Percentiles rank a stretch among this genome's conserved stretches.
Conservation (phyloP, 441 rosid species). For the Croton laevigatus region DNA sequence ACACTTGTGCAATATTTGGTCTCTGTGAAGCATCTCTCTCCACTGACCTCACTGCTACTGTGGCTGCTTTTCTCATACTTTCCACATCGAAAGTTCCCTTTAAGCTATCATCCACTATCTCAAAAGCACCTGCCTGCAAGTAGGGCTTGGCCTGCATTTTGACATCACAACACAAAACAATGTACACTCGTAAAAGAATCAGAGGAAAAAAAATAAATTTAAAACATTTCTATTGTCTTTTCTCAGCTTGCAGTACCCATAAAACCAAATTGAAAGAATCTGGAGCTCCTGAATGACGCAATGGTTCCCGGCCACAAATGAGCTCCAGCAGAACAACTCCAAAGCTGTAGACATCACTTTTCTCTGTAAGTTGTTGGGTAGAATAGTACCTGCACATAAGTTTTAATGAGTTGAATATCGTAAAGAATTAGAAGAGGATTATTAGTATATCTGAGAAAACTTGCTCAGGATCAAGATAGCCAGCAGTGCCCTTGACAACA, state of each 20-base stretch:
- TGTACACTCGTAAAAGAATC: background rate
- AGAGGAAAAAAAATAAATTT: background rate
- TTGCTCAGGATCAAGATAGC: constrained; percentile 96
- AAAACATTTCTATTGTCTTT: background rate
- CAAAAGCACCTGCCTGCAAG: constrained; percentile 85
- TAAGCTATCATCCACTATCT: constrained; percentile 72
- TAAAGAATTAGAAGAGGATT: constrained; percentile 2
- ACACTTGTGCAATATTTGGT: constrained; percentile 58
- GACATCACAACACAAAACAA: background rate
- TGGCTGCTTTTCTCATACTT: constrained; percentile 74
- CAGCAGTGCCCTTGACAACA: constrained; percentile 92
- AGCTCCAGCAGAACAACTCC: constrained; percentile 94
- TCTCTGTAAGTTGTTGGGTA: constrained; percentile 86
- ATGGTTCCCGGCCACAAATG: constrained; percentile 87
- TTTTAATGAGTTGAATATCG: constrained; percentile 5
- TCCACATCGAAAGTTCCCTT: constrained; percentile 60
- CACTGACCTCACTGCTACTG: constrained; percentile 57
- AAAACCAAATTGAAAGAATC: constrained; percentile 92
- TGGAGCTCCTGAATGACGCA: constrained; percentile 74
- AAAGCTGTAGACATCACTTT: constrained; percentile 89
- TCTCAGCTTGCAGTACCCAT: constrained; percentile 41
- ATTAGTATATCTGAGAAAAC: constrained; percentile 17
- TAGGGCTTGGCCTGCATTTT: constrained; percentile 81
- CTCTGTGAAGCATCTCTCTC: constrained; percentile 82
- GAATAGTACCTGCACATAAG: constrained; percentile 63